Conservation (phyloP, 2,329 filamentous ascomycete species). For the Ilyonectria destructans region DNA sequence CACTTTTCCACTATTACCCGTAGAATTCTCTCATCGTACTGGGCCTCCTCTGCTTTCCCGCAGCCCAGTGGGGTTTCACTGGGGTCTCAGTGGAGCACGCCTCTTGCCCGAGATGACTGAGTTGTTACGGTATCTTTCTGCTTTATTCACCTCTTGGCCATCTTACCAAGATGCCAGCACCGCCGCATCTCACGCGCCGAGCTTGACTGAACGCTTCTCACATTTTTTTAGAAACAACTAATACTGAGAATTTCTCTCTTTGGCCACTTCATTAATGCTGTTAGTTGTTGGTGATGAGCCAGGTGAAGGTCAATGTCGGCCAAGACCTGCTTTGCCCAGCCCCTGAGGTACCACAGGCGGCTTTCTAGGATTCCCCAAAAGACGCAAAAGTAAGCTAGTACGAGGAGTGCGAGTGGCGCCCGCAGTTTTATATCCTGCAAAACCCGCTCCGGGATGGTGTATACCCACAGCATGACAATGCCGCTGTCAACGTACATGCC, state of each 20-base stretch:
- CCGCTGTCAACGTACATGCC: neutral
- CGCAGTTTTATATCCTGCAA: neutral
- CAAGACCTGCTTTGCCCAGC: neutral
- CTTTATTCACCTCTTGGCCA: too few relatives aligned
- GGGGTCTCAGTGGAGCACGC: too few relatives aligned
- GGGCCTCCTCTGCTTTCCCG: too few relatives aligned
- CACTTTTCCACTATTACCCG: too few relatives aligned
- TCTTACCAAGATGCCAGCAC: too few relatives aligned
- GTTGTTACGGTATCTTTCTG: too few relatives aligned
- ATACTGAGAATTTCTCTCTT: neutral
- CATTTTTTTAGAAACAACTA: neutral
- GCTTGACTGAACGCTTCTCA: too few relatives aligned
- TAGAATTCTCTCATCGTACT: too few relatives aligned
- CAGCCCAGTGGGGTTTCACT: too few relatives aligned
- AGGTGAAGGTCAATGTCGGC: neutral
- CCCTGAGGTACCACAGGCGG: neutral
- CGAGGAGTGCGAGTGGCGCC: neutral
- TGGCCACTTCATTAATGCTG: neutral
- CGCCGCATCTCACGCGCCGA: too few relatives aligned
- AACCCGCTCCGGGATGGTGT: neutral
- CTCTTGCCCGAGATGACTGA: too few relatives aligned
- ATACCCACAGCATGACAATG: neutral
- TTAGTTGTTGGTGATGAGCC: neutral
- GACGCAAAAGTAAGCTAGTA: neutral
- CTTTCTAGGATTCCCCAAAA: conserved; percentile 2